Evolutionary conservation across 306 rosid species (phyloP), one percentile per base, ranked within the genome.

Genomic region (Glycine latifolia): DNA sequence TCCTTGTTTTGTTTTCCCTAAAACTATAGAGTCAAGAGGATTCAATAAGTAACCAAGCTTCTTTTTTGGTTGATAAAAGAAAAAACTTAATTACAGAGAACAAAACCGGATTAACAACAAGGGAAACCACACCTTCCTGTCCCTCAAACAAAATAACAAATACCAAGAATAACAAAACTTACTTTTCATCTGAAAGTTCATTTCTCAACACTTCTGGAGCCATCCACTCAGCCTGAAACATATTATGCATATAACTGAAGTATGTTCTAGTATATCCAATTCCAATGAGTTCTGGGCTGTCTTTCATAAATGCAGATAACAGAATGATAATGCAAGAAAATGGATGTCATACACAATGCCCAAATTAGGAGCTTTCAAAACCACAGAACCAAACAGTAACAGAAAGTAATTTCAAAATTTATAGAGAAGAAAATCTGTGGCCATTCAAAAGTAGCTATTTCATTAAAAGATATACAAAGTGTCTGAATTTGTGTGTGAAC

Each of bases 171-270:
- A 72, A 55, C 43, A 69, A 69, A 74, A 69, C 90, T 85, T 90
- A 96, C 99, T 96, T 96, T 85, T 96, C 99, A 88, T 96, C 85
- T 43, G 98, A 91, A 80, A 94, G 99, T 88, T 96, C 99, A 70
- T 94, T 96, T 86, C 99, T 86, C 80, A 96, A 86, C 59, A 96
- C 99, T 90, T 96, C 99, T 6, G 99, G 99, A 79, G 99, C 99
- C 99, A 96, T 96, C 99, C 98, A 96, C 90, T 96, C 99, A 31
- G 99, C 99, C 99, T 96, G 91, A 89, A 86, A 81, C 60, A 81
- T 62, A 56, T 3, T 41, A 69, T 33, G 85, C 80, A 85, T 35
- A 69, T 75, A 8, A 81, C 2, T 67, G 39, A 55, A 67, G 71
- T 86, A 77, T 82, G 4, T 67, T 43, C 68, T 80, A 55, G 72